Conservation (phyloP, 108 stramenopile genomes). For the Schizochytrium sp. region DNA sequence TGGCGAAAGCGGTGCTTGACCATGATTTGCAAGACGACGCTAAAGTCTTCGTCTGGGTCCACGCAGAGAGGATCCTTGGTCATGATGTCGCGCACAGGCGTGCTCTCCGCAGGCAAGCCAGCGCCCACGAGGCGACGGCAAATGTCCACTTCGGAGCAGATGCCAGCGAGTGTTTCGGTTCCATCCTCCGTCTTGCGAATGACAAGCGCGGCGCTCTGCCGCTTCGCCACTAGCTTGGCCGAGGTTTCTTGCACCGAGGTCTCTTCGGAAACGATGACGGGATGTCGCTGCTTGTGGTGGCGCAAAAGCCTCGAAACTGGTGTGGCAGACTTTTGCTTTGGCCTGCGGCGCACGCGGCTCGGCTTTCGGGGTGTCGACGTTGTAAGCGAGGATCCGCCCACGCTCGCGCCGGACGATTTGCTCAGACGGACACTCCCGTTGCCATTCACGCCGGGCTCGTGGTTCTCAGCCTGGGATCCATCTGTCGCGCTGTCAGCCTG, state of each 20-base stretch:
- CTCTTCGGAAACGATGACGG: conserved; percentile 1
- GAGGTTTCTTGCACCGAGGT: neutral
- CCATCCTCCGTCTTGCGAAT: neutral
- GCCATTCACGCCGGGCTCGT: neutral
- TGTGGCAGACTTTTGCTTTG: neutral
- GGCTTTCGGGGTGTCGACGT: neutral
- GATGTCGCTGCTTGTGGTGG: neutral
- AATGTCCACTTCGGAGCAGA: conserved; percentile 13
- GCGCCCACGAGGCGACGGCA: neutral
- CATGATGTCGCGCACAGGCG: conserved; percentile 59
- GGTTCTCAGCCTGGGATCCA: neutral
- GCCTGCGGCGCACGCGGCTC: neutral
- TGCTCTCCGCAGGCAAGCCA: neutral
- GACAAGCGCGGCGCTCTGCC: conserved; percentile 12
- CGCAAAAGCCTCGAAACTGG: neutral
- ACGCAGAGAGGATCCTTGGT: conserved; percentile 75
- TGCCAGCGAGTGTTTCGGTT: neutral
- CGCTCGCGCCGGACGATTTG: neutral
- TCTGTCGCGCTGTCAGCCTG: neutral
- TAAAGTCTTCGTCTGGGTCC: conserved; percentile 60
- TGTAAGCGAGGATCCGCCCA: neutral
- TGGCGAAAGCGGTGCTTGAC: conserved; percentile 73
- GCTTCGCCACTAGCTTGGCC: neutral
- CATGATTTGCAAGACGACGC: conserved; percentile 81
- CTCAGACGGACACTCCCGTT: neutral